Base-by-base conservation (phyloP, 805 yeast species). In the Pachysolen tannophilus region DNA sequence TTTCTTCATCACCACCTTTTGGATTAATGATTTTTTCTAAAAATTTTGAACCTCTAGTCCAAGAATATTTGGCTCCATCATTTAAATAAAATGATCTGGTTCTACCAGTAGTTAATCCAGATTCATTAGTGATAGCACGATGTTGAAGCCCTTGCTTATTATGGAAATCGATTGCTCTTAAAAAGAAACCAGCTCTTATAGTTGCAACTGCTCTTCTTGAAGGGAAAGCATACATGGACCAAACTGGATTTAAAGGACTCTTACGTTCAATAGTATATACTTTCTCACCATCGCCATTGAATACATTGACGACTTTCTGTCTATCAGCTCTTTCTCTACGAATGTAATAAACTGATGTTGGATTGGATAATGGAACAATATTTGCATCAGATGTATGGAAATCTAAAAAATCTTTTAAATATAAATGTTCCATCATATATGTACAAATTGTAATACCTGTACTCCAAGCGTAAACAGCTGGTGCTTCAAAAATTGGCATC, bases 1-100 rank as follows among this genome's bases (percentile, higher is more conserved):
- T 47, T 49, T 75, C 82, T 47, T 74, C 78, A 37, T 56, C 65
- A n/a, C 67, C 67, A 10, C 78, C 79, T 25, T 68, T 67, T 5
- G 76, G 77, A 47, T 75, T 76, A 26, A 61, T 50, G 30, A 75
- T 61, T 33, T 62, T 61, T 47, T 75, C 81, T 35, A 77, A 58
- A 43, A 47, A 67, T 41, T 70, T 65, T 6, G 78, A 52, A 15
- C 71, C 65, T 30, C 71, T 58, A 3, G 71, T 59, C 83, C 83
- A 77, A 13, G 61, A 67, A 48, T 71, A 74, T 41, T 69, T 64
- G 35, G 63, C 57, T 2, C 82, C 82, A 44, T 72, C 77, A 30
- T 50, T 53, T 19, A 73, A 54, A 41, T 67, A 65, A 49, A 75
- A 77, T 20, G 65, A 61, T 40, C 72, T 62, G 37, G 56, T 50